Evolutionary conservation across 768 basidiomycete genomes (phyloP), one percentile per base, ranked within the genome.

Genomic region (Arthromyces matolae): DNA sequence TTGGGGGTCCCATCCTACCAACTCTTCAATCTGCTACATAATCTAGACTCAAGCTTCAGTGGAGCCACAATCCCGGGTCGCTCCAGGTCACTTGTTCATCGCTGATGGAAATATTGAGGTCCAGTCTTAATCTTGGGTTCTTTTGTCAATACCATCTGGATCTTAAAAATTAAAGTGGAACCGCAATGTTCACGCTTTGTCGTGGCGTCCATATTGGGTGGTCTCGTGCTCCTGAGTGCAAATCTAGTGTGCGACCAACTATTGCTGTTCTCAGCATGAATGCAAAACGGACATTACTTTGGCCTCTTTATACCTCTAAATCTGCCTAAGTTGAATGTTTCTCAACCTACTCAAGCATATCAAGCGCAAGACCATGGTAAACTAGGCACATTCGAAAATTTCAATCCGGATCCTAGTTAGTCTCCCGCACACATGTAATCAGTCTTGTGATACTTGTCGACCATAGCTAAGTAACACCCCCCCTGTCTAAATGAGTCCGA

Each of bases 401-500:
- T 19, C 5, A 23, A 8, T 27, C 29, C 55, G 45, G 55, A 53
- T 41, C 45, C 50, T 43, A 39, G 10, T 31, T 1, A n/a, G 10
- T 31, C 34, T n/a, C n/a, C n/a, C n/a, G n/a, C n/a, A 44, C 20
- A 46, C 64, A 64, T 65, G 64, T 65, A 65, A 63, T 61, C 49
- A 55, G 54, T 64, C 68, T 58, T 64, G 65, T 68, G 66, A 70
- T 62, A 35, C 28, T 28, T 33, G 23, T 5, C 36, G 27, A 36
- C 37, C 47, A 34, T 16, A 18, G 36, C 12, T 29, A 20, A 33
- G n/a, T 13, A 45, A 25, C 28, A n/a, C 35, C 40, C 27, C 47
- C 42, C 54, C 41, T 52, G 34, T 40, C 36, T 36, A 35, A n/a
- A 28, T 31, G 31, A 19, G 35, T 41, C 50, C 41, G n/a, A 16